Conservation (phyloP, 257 asterid species). For the Solanum etuberosum region DNA sequence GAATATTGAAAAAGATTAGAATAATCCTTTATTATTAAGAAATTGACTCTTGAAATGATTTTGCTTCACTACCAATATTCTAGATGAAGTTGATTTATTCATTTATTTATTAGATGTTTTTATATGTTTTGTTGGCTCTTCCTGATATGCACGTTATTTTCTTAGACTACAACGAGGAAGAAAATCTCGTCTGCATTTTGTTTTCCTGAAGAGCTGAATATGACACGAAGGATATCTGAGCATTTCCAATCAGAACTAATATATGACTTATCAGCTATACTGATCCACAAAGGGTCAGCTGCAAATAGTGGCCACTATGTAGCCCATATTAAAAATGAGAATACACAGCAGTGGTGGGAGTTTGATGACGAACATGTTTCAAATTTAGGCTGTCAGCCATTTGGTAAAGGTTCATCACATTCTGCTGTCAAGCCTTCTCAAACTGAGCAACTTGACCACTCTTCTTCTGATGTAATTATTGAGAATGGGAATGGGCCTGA, state of each 20-base stretch:
- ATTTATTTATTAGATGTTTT: neutral
- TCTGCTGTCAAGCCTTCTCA: constrained; percentile 39
- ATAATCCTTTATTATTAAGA: neutral
- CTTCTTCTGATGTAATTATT: constrained; percentile 26
- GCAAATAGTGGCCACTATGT: constrained; percentile 93
- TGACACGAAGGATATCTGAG: constrained; percentile 61
- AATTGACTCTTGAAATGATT: neutral
- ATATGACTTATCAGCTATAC: constrained; percentile 89
- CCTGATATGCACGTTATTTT: constrained; percentile 12
- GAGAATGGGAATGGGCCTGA: constrained; percentile 28
- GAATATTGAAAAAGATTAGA: neutral
- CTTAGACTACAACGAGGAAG: constrained; percentile 89
- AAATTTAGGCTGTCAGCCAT: constrained; percentile 72
- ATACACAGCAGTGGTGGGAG: constrained; percentile 94
- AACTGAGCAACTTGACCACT: constrained; percentile 26
- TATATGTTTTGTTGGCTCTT: constrained; percentile 8
- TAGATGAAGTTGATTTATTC: neutral
- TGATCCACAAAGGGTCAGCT: constrained; percentile 96
- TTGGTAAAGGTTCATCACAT: constrained; percentile 41
- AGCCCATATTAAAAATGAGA: constrained; percentile 82
- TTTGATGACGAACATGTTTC: constrained; percentile 92
- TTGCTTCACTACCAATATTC: neutral
- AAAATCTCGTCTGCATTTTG: constrained; percentile 83
- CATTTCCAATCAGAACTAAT: constrained; percentile 43
- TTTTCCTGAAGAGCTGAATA: constrained; percentile 73